Evolutionary conservation across 192 early-diverging fungal species (phyloP).

Genomic region (Kappamyces sp.): DNA sequence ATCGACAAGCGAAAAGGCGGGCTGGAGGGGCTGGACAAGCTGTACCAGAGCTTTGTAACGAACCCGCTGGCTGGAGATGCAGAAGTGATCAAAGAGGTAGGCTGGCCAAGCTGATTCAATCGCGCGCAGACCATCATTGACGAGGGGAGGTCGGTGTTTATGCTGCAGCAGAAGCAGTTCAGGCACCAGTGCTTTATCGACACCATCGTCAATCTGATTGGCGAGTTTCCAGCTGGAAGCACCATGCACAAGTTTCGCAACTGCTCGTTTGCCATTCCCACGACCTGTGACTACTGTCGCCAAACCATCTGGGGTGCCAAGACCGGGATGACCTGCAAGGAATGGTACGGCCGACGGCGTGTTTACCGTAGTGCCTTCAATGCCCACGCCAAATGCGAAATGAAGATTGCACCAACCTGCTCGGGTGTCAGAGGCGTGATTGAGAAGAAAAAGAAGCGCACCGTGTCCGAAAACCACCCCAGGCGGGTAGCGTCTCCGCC

Average conservation of each 20-base stretch:
- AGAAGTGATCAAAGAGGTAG: conserved; percentile 56
- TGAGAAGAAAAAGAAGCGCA: not conserved
- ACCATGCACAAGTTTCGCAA: conserved; percentile 61
- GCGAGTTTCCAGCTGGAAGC: conserved; percentile 48
- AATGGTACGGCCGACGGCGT: not conserved
- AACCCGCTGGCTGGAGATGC: conserved; percentile 51
- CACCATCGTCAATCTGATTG: conserved; percentile 53
- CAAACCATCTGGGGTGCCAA: conserved; percentile 73
- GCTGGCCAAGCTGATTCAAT: not conserved
- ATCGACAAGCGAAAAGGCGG: conserved; percentile 41
- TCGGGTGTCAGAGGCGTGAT: conserved; percentile 41
- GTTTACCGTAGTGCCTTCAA: conserved; percentile 57
- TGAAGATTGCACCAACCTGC: conserved; percentile 68
- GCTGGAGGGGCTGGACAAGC: conserved; percentile 44
- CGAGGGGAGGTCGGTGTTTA: conserved; percentile 40
- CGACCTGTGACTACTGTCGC: conserved; percentile 67
- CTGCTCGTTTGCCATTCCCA: conserved; percentile 68
- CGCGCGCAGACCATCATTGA: conserved; percentile 47
- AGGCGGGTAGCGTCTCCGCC: no score
- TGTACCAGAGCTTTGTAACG: conserved; percentile 42
- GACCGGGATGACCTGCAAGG: conserved; percentile 45
- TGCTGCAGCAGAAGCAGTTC: conserved; percentile 39
- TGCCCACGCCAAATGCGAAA: conserved; percentile 74
- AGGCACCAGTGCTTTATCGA: conserved; percentile 57
- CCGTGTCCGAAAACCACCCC: no score